Base-by-base conservation (phyloP, 2,329 filamentous ascomycete species). In the Colletotrichum karsti region DNA sequence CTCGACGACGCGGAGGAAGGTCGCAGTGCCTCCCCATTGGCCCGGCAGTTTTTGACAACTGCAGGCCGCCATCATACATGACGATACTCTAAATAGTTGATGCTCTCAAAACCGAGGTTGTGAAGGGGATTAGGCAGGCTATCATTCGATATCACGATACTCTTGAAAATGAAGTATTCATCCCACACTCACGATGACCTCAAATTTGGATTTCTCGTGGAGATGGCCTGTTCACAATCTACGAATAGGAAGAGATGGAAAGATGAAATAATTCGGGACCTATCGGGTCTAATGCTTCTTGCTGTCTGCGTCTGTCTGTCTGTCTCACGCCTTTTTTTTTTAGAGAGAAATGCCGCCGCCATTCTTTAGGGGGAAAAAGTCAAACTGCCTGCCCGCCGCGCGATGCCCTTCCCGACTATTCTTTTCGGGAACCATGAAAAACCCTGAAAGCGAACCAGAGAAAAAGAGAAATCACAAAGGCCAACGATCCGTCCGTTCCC, bases 391-490 rank as follows among this genome's bases (percentile, higher is more conserved):
- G 37, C 64, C 64, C 30, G 60, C 64, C 60, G 13, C 46, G 60
- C 64, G 39, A 67, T 67, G 64, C 64, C 64, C 46, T 54, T 67
- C 60, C 60, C 60, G 44, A 24, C 22, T 33, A 50, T 30, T 64
- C 60, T 67, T 64, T 54, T 62, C 48, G 48, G 58, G 58, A 54
- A 39, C 15, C n/a, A 54, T 62, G 58, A 57, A 44, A 57, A 62
- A 33, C 26, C 58, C 26, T 30, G 46, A 60, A 50, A 60, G 46
- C 24, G 56, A 63, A 63, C 55, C 35, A 20, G 18, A 46, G 50
- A 37, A 22, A 54, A 57, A 48, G 42, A 62, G 28, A 67, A 67
- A 53, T 46, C 59, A 56, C 63, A 63, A 63, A 53, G 24, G 56
- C 39, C 59, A 44, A 46, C 39, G 22, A 35, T 46, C 39, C 42